Conservation (phyloP, 371 early-diverging fungal species). For the Nosema muscidifuracis region DNA sequence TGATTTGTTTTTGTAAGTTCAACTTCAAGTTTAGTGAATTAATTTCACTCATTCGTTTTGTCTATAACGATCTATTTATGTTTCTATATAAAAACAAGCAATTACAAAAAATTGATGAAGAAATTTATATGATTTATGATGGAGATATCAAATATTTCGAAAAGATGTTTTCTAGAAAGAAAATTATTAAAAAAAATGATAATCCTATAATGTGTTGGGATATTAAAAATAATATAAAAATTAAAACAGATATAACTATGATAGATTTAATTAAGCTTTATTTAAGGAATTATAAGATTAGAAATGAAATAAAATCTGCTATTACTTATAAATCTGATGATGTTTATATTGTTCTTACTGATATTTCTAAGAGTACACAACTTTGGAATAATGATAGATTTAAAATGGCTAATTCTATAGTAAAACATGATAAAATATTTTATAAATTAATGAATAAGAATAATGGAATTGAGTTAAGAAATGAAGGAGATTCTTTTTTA, state of each 20-base stretch:
- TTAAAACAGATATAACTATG: neutral
- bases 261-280: neutral
- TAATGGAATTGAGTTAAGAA: conserved; percentile 19
- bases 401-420: conserved; percentile 25
- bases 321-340: neutral
- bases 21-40: neutral
- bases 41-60: neutral
- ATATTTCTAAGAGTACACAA: conserved; percentile 23
- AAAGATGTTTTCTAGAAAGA: neutral
- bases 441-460: conserved; percentile 3
- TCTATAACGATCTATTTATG: neutral
- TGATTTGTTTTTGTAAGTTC: neutral
- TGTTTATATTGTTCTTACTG: conserved; percentile 24
- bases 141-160: neutral
- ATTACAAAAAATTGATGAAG: neutral
- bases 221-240: neutral
- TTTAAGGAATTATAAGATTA: neutral
- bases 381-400: conserved; percentile 19
- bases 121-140: neutral
- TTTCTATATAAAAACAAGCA: neutral
- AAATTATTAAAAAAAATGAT: too few relatives aligned
- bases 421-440: conserved; percentile 24
- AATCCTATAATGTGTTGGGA: neutral
- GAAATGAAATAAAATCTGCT: neutral
- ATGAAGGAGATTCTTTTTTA: conserved; percentile 44